These are phyloP conservation scores for Allantophomopsis cytisporea DNA, from an alignment of 2,329 filamentous ascomycete genomes.

Conservation along the genomic window DNA sequence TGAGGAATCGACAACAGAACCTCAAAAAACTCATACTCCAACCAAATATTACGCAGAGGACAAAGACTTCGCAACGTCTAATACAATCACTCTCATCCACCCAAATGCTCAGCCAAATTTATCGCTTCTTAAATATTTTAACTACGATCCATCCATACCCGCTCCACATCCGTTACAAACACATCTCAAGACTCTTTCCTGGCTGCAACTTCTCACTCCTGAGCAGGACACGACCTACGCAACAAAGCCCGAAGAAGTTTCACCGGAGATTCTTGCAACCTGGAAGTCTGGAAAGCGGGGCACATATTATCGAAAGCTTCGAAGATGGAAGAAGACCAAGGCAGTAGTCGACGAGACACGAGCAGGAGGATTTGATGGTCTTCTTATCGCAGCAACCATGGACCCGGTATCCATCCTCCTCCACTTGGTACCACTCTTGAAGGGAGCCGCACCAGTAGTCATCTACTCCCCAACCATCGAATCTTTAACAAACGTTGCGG, in stretches of 20 bases:
- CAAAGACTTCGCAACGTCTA: slow-evolving; percentile 23
- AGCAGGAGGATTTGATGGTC: slow-evolving; percentile 66
- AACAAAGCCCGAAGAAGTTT: slow-evolving; percentile 43
- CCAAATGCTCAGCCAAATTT: slow-evolving; percentile 79
- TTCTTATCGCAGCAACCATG: slow-evolving; percentile 74
- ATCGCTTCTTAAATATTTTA: slow-evolving; percentile 77
- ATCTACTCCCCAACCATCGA: slow-evolving; percentile 77
- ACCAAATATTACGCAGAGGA: slow-evolving; percentile 10
- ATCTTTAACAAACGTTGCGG: slow-evolving; percentile 61
- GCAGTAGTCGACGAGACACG: slow-evolving; percentile 63
- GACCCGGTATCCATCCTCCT: slow-evolving; percentile 65
- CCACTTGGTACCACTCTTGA: slow-evolving; percentile 64
- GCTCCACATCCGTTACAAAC: slow-evolving; percentile 66
- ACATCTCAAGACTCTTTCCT: slow-evolving; percentile 74
- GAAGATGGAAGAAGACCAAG: slow-evolving; percentile 63
- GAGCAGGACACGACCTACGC: slow-evolving; percentile 60
- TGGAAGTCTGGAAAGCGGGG: slow-evolving; percentile 76
- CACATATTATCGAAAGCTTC: slow-evolving; percentile 78
- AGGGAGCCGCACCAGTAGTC: slow-evolving; percentile 71
- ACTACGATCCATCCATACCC: slow-evolving; percentile 60
- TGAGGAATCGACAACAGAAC: slow-evolving; percentile 2
- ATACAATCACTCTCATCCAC: slow-evolving; percentile 72
- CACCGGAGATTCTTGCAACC: slow-evolving; percentile 45
- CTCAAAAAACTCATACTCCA: slow-evolving; percentile 4
- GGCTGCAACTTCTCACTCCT: slow-evolving; percentile 81